A percentile compares a stretch with the other conserved stretches of the same genome.
Evolutionary conservation across 129 eudicot species (phyloP).

Genomic region (Erigeron canadensis): DNA sequence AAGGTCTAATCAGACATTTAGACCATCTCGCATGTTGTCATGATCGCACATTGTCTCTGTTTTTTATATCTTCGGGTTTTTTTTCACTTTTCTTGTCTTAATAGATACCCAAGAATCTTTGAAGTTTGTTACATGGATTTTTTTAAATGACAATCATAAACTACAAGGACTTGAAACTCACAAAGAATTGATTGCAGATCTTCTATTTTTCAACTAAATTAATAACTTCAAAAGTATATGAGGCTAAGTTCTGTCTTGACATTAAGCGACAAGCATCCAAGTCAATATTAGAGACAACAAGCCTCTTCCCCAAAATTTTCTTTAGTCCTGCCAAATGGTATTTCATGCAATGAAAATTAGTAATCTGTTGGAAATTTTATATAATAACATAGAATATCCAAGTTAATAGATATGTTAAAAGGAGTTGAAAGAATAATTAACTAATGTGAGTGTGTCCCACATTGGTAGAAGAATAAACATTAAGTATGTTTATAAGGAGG

Average conservation of each 20-base stretch:
- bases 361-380: too few relatives aligned
- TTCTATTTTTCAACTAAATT: constrained; percentile 9
- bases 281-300: constrained; percentile 31
- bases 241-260: constrained; percentile 32
- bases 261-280: constrained; percentile 32
- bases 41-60: background rate
- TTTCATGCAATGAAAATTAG: constrained; percentile 14
- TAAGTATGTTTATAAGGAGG: too few relatives aligned
- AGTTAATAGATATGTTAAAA: too few relatives aligned
- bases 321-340: constrained; percentile 20
- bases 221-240: constrained; percentile 1
- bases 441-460: too few relatives aligned
- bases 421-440: too few relatives aligned
- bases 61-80: background rate
- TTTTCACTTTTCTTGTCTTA: background rate
- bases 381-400: too few relatives aligned
- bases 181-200: constrained; percentile 28
- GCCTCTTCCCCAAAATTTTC: constrained; percentile 25
- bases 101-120: background rate
- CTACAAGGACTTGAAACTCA: constrained; percentile 24
- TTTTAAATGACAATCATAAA: background rate
- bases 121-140: background rate
- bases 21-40: background rate
- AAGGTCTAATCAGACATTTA: background rate
- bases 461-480: too few relatives aligned